Base-by-base conservation (phyloP, 1,139 yeast genomes). In the Saccharomycopsis hybrid region DNA sequence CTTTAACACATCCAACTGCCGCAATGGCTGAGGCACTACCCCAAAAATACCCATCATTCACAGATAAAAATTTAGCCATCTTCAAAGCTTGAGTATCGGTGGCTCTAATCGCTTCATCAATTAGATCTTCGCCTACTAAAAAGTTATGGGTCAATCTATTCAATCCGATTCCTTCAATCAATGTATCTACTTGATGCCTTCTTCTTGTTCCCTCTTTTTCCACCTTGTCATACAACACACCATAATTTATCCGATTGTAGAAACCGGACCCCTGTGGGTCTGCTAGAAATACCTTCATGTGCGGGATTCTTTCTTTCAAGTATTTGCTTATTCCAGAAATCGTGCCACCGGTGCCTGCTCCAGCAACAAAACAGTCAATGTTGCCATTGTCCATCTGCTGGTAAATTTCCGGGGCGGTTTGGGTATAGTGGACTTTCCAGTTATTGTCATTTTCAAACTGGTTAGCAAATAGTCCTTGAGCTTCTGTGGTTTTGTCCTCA, bases 221-320 rank as follows among this genome's bases (percentile, higher is more conserved):
- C 18, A 81, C 90, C 1, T 72, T 57, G 59, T 90, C 96, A 64
- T 87, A 92, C 97, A 92, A 88, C 4, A 92, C 97, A 1, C 97
- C 97, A 60, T 70, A 81, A 60, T 87, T 87, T 51, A 92, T 78
- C 55, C 95, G 71, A 67, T 92, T 89, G 60, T 75, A 85, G 57
- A 92, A 75, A 0, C 98, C 98, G 9, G 94, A 82, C 0, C 98
- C 98, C 61, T 88, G 97, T 0, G 97, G 98, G 64, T 92, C 98
- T 0, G 97, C 96, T 38, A 92, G 69, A 44, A 66, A 69, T 2
- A 74, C 62, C 4, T 64, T 58, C 1, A 75, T 58, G 0, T 58
- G 44, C 1, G 71, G 65, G 24, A 68, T 57, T 47, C 68, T 63
- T 53, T 77, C 78, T 59, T 87, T 87, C 53, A 92, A 70, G 63